A percentile compares a stretch with the other conserved stretches of the same genome.
Conservation (phyloP, 169 alveolate species). For the Cryptosporidium viatorum region DNA sequence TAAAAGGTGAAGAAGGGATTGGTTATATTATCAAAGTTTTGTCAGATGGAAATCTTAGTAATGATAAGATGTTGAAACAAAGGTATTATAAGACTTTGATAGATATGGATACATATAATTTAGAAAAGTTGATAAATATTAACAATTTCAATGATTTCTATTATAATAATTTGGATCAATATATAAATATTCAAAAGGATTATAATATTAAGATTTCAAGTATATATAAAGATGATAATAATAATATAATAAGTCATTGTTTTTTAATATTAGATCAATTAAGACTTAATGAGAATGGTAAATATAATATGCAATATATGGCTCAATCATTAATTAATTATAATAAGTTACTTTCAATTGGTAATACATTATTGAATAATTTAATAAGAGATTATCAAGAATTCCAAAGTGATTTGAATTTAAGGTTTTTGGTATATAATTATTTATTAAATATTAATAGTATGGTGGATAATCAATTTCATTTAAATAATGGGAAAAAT, state of each 20-base stretch:
- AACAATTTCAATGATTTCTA: conserved; percentile 18
- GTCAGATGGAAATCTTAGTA: background rate
- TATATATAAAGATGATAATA: background rate
- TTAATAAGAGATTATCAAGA: background rate
- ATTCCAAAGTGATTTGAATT: background rate
- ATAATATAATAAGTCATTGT: background rate
- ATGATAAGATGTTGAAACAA: conserved; percentile 56
- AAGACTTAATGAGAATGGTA: conserved; percentile 7
- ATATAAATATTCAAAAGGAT: background rate
- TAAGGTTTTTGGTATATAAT: background rate
- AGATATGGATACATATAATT: conserved; percentile 21
- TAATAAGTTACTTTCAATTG: conserved; percentile 35
- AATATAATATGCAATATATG: conserved; percentile 20
- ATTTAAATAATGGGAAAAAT: background rate
- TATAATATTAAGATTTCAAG: background rate
- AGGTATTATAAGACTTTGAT: conserved; percentile 37
- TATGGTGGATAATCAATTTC: no score
- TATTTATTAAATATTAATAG: background rate
- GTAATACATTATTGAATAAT: conserved; percentile 19
- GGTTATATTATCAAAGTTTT: conserved; percentile 28
- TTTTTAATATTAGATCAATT: conserved; percentile 30
- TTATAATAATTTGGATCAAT: conserved; percentile 7
- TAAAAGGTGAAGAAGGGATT: background rate
- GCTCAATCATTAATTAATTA: conserved; percentile 22
- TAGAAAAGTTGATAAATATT: background rate